Conservation (phyloP, 225 moss, liverwort and hornwort genomes). For the Physcomitrellopsis africana region DNA sequence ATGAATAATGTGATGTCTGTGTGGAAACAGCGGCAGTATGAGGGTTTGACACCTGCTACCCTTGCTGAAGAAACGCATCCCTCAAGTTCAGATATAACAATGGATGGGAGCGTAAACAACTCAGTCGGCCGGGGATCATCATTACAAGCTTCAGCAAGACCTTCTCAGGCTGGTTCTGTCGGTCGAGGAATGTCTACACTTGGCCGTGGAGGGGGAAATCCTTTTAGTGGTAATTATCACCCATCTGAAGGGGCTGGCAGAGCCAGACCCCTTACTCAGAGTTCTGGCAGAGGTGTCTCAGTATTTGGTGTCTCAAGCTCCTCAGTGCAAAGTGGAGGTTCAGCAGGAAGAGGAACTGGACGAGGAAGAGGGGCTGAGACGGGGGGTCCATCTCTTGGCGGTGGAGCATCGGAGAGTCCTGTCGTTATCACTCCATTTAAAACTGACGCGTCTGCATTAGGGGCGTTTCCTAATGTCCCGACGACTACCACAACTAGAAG, state of each 20-base stretch:
- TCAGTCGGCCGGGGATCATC: constrained; percentile 41
- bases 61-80: constrained; percentile 48
- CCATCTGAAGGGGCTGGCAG: constrained; percentile 75
- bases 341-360: constrained; percentile 64
- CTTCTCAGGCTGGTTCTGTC: constrained; percentile 36
- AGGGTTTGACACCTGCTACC: constrained; percentile 55
- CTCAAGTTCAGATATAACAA: constrained; percentile 45
- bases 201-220: constrained; percentile 79
- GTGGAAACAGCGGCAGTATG: constrained; percentile 97
- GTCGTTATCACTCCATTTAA: constrained; percentile 74
- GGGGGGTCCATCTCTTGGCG: constrained; percentile 44
- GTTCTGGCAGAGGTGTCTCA: constrained; percentile 60
- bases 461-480: constrained; percentile 71
- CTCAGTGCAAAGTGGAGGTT: constrained; percentile 44
- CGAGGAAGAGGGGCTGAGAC: constrained; percentile 64
- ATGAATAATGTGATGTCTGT: constrained; percentile 91
- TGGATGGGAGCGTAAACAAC: constrained; percentile 48
- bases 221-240: constrained; percentile 75
- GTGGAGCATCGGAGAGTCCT: constrained; percentile 50
- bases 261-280: constrained; percentile 59
- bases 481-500: constrained; percentile 70
- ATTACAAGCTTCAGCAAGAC: constrained; percentile 49
- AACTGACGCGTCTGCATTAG: constrained; percentile 94
- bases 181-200: constrained; percentile 67
- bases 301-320: constrained; percentile 45